phyloP scores from a whole-genome alignment of 345 rosid genomes.

The Acer campestre region DNA sequence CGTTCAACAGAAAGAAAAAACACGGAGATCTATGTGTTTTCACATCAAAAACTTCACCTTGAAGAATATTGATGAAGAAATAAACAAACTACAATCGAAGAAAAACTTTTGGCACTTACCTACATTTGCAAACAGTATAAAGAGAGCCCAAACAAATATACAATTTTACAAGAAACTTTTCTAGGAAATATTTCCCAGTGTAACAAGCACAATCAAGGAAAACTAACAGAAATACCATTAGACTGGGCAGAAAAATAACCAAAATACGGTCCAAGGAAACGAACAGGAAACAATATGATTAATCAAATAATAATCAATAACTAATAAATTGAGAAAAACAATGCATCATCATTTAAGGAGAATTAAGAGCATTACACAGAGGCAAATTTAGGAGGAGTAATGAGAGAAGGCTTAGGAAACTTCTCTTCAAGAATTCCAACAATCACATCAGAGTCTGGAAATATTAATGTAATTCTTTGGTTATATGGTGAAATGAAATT shows the following conservation, averaged over 20 bases:
- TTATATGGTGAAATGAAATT: no score
- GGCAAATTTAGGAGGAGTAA: constrained; percentile 63
- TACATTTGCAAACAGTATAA: background rate
- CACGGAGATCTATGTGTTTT: background rate
- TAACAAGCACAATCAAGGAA: background rate
- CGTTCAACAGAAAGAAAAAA: background rate
- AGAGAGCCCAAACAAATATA: background rate
- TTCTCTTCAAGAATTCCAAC: constrained; percentile 81
- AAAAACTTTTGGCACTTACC: background rate
- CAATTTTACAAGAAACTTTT: background rate
- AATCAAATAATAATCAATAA: background rate
- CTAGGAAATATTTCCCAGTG: background rate
- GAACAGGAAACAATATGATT: background rate
- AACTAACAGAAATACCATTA: background rate
- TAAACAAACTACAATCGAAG: background rate
- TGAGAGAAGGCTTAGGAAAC: constrained; percentile 73
- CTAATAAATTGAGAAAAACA: no score
- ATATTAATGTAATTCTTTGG: no score
- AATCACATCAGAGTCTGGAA: constrained; percentile 88
- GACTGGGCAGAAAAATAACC: no score
- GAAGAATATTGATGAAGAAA: background rate
- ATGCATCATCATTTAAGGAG: background rate
- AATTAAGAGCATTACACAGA: constrained; percentile 48
- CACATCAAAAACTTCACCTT: background rate
- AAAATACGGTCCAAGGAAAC: no score